These are phyloP conservation scores for Paragyromitra xinjiangensis DNA, from an alignment of 495 filamentous ascomycete species.

Conservation along the genomic window DNA sequence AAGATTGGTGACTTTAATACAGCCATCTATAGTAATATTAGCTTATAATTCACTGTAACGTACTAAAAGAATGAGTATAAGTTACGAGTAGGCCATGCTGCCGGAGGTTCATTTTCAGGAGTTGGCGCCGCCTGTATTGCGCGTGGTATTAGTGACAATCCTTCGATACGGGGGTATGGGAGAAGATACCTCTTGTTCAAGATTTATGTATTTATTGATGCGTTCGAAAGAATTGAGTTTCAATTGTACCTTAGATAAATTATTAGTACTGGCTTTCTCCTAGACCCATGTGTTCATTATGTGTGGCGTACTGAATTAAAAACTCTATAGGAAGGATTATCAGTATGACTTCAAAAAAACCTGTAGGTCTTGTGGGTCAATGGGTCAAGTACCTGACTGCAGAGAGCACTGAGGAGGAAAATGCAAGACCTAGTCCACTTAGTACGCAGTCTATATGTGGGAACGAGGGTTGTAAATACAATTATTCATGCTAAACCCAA, in stretches of 20 bases:
- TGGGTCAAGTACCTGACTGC: slow-evolving; percentile 42
- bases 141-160: background rate
- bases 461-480: background rate
- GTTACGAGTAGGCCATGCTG: slow-evolving; percentile 60
- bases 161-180: background rate
- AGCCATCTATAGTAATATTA: slow-evolving; percentile 52
- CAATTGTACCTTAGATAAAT: slow-evolving; percentile 28
- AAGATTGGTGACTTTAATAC: slow-evolving; percentile 60
- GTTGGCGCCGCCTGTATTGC: slow-evolving; percentile 46
- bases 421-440: slow-evolving; percentile 34
- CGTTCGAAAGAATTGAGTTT: slow-evolving; percentile 59
- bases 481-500: slow-evolving; percentile 58
- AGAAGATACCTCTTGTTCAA: slow-evolving; percentile 60
- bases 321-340: slow-evolving; percentile 1
- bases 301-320: slow-evolving; percentile 18
- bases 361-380: background rate
- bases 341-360: background rate
- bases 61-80: background rate
- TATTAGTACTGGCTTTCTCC: background rate
- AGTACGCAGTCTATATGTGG: background rate
- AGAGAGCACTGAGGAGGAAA: slow-evolving; percentile 38
- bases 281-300: background rate
- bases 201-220: slow-evolving; percentile 64
- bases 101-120: slow-evolving; percentile 54
- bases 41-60: background rate